phyloP scores from a whole-genome alignment of 345 rosid genomes.

The Erodium maritimum region DNA sequence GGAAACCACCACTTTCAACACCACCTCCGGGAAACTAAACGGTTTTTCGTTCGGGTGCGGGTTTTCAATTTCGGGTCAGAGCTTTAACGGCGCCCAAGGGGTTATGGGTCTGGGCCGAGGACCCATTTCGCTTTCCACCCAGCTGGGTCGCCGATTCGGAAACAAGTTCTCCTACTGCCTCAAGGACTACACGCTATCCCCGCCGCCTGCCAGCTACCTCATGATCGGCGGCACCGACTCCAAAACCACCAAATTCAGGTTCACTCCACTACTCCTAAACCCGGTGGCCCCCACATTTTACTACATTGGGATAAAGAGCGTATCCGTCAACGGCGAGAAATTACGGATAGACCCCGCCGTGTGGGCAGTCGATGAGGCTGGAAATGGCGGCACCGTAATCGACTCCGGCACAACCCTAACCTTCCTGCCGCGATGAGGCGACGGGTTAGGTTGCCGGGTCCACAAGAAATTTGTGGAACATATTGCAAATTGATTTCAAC shows the following conservation, averaged over 20 bases:
- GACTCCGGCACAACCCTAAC: constrained; percentile 79
- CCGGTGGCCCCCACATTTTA: constrained; percentile 64
- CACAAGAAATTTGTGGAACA: too few relatives aligned
- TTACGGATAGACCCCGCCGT: constrained; percentile 50
- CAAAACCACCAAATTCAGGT: constrained; percentile 13
- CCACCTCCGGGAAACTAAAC: constrained; percentile 38
- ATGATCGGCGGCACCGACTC: constrained; percentile 32
- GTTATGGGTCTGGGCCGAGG: constrained; percentile 88
- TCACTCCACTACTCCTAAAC: constrained; percentile 54
- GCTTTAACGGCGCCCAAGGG: constrained; percentile 69
- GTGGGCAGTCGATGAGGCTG: constrained; percentile 55
- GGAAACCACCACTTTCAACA: constrained; percentile 49
- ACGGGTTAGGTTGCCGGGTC: constrained; percentile 33
- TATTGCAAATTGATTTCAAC: too few relatives aligned
- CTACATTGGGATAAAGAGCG: constrained; percentile 38
- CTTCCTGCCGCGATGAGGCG: constrained; percentile 34
- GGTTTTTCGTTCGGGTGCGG: constrained; percentile 66
- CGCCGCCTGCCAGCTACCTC: constrained; percentile 68
- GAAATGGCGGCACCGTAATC: constrained; percentile 82
- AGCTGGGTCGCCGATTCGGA: constrained; percentile 66
- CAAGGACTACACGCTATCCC: constrained; percentile 62
- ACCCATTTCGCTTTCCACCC: constrained; percentile 67
- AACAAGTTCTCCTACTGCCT: constrained; percentile 74
- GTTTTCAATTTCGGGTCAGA: constrained; percentile 60
- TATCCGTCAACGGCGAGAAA: constrained; percentile 32